Base-by-base conservation (phyloP, 139 green algal species). In the Gonium pectorale region DNA sequence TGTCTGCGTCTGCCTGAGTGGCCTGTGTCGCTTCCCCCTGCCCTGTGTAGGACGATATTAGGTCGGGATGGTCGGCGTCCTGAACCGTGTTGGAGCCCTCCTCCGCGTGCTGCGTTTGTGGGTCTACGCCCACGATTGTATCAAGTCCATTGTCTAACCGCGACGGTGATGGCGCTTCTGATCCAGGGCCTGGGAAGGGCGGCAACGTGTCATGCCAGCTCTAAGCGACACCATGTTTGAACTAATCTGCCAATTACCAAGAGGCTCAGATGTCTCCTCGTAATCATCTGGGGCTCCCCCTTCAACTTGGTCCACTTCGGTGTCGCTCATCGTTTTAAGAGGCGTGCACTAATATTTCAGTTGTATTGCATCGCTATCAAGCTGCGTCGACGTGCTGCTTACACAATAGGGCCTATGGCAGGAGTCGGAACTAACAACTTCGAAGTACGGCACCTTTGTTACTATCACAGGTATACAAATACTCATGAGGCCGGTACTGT, bases 1-100 rank as follows among this genome's bases (percentile, higher is more conserved):
- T 26, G 21, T 31, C 15, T 21, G 43, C n/a, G n/a, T n/a, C 43
- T 41, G 2, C 68, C 8, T 77, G 29, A 6, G 29, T 43, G 29
- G 43, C 24, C 37, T 71, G 29, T 62, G 40, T 21, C 15, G n/a
- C 22, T 2, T 41, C 46, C 19, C 77, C 64, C 15, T 54, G 79
- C n/a, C 62, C 79, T 24, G 79, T 85, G 49, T 85, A 85, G 17
- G 79, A 85, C 0, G 64, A 67, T 26, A 85, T 85, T 1, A 85
- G 49, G 79, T 77, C 79, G 4, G 79, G 79, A 24, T 77, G 64
- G 11, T 85, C 79, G 35, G 64, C 54, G 29, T 41, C 33, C 35
- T 78, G 41, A 8, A 44, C 29, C 0, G 79, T 85, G 26, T 85
- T 85, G 2, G 79, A 85, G 24, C 79, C 79, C 79, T 85, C 79